A percentile compares a stretch with the other conserved stretches of the same genome.
Evolutionary conservation across 1,284 basidiomycete species (phyloP).

Genomic region (Rhodotorula sp.): DNA sequence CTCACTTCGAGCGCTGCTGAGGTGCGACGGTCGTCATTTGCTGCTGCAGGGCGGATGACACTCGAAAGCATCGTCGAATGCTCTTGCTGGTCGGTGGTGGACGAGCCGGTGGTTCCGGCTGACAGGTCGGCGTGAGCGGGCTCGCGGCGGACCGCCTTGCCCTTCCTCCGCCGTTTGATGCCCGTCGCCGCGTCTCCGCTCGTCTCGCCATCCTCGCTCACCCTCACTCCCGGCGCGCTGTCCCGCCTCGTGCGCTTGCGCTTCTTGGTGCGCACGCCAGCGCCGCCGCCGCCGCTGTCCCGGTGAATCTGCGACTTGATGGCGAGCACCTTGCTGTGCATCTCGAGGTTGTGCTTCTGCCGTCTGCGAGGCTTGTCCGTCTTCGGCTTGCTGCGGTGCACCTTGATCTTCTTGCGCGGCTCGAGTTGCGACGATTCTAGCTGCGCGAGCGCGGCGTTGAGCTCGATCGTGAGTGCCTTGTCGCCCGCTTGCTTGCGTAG

Average conservation of each 20-base stretch:
- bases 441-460: not conserved
- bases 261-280: not conserved
- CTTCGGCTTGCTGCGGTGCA: not conserved
- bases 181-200: not conserved
- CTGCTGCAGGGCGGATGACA: not conserved
- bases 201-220: not conserved
- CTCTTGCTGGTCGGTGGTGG: too few species aligned
- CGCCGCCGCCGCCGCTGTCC: not conserved
- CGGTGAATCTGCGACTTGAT: not conserved
- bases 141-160: not conserved
- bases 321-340: slow-evolving; percentile 1
- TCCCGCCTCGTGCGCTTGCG: not conserved
- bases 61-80: too few species aligned
- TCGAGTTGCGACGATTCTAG: not conserved
- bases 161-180: not conserved
- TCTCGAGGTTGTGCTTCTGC: slow-evolving; percentile 28
- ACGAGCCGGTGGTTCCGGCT: too few species aligned
- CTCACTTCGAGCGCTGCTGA: slow-evolving; percentile 3
- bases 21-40: not conserved
- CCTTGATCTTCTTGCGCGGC: not conserved
- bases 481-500: slow-evolving; percentile 27
- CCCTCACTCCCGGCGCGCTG: not conserved
- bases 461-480: not conserved
- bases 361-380: slow-evolving; percentile 19
- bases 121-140: not conserved